Percentiles rank a stretch among this genome's conserved stretches.
phyloP scores from a whole-genome alignment of 495 filamentous ascomycete genomes.

The Cercophora sp. region DNA sequence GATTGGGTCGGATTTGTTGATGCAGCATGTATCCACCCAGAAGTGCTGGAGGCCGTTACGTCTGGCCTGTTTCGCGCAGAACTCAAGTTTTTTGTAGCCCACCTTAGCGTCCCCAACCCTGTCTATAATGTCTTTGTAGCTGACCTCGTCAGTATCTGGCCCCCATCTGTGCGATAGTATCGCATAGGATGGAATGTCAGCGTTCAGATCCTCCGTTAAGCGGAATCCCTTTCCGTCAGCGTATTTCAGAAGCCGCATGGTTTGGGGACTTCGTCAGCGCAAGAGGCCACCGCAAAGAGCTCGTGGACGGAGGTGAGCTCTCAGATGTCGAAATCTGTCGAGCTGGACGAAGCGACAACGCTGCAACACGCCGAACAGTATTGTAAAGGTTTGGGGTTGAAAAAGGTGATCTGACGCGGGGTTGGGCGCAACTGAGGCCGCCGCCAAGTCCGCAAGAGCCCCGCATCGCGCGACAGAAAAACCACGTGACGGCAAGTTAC shows the following conservation, averaged over 20 bases:
- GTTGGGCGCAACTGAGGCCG: neutral
- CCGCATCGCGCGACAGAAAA: neutral
- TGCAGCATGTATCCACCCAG: slow-evolving; percentile 10
- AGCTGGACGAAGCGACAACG: neutral
- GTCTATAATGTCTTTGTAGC: neutral
- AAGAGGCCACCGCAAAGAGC: neutral
- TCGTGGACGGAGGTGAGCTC: neutral
- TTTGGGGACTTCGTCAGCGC: neutral
- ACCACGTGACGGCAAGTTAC: slow-evolving; percentile 1
- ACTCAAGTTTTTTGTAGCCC: neutral
- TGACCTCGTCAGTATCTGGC: slow-evolving; percentile 3
- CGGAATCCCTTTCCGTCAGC: neutral
- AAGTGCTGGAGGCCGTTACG: neutral
- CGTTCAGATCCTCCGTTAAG: neutral
- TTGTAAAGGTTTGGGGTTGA: slow-evolving; percentile 2
- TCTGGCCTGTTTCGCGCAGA: neutral
- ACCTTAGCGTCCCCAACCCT: neutral
- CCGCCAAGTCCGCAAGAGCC: neutral
- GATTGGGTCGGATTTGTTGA: neutral
- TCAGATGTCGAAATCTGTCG: slow-evolving; percentile 1
- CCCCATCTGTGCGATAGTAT: slow-evolving; percentile 23
- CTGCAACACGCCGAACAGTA: slow-evolving; percentile 1
- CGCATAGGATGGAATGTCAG: slow-evolving; percentile 12
- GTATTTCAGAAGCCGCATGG: neutral
- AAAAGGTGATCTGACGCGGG: neutral